phyloP scores from a whole-genome alignment of 2,329 filamentous ascomycete genomes.

The Hymenoscyphus fructigenus region DNA sequence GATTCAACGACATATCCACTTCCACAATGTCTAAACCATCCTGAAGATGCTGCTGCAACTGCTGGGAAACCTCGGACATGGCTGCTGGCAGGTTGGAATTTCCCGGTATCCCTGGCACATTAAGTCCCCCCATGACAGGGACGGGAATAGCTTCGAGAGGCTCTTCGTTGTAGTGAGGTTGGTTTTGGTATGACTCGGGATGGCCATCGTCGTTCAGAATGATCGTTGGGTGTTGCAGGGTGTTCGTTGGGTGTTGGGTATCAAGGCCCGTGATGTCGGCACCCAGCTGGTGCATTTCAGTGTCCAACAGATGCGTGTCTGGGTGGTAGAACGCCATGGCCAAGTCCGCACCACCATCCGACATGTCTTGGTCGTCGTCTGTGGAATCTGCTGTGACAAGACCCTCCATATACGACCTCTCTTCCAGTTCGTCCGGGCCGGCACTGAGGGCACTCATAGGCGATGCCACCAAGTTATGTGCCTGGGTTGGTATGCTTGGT shows the following conservation, averaged over 20 bases:
- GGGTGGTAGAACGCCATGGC: conserved; percentile 25
- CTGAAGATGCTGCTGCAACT: conserved; percentile 35
- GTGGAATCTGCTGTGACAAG: conserved; percentile 12
- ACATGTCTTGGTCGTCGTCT: conserved; percentile 35
- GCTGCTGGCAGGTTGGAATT: conserved; percentile 26
- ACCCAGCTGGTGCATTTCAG: conserved; percentile 30
- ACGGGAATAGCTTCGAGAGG: conserved; percentile 5
- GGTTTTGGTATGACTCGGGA: neutral
- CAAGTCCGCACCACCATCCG: conserved; percentile 30
- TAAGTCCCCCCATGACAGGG: neutral
- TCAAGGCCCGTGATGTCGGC: conserved; percentile 28
- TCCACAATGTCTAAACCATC: conserved; percentile 33
- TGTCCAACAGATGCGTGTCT: conserved; percentile 25
- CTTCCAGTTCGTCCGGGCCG: conserved; percentile 17
- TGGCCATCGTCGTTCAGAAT: neutral
- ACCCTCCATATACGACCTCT: conserved; percentile 19
- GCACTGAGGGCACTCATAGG: conserved; percentile 23
- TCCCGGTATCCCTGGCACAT: neutral
- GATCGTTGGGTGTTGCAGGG: neutral
- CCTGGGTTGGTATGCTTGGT: neutral
- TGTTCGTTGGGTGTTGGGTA: neutral
- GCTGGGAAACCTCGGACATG: conserved; percentile 33
- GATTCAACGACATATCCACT: conserved; percentile 19
- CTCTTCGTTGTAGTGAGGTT: neutral
- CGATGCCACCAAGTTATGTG: conserved; percentile 13